Conservation (phyloP, 2,329 filamentous ascomycete genomes). For the Coniella lustricola region DNA sequence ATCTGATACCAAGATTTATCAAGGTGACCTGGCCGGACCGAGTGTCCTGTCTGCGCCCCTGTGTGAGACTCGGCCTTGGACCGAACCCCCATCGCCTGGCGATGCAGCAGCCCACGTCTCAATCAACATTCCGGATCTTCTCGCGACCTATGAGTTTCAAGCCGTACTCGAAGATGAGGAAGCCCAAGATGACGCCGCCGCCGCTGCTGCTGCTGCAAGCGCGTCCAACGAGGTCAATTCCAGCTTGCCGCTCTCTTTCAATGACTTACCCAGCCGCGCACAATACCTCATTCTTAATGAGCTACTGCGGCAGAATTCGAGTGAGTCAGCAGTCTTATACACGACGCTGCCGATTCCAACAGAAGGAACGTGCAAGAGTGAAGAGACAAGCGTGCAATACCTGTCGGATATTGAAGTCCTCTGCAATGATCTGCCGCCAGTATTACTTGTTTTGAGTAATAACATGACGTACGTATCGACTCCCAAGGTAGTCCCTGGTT, state of each 20-base stretch:
- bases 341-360: constrained; percentile 77
- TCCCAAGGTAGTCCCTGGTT: background rate
- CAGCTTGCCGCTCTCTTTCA: constrained; percentile 69
- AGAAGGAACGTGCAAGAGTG: constrained; percentile 67
- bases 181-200: no score
- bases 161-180: constrained; percentile 22
- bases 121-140: constrained; percentile 37
- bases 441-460: constrained; percentile 75
- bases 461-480: constrained; percentile 56
- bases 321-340: constrained; percentile 69
- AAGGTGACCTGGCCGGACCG: constrained; percentile 50
- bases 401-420: constrained; percentile 72
- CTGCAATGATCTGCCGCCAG: constrained; percentile 68
- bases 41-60: constrained; percentile 57
- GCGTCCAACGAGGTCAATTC: constrained; percentile 50
- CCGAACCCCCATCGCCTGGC: constrained; percentile 32
- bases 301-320: constrained; percentile 62
- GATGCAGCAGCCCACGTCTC: constrained; percentile 26
- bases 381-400: constrained; percentile 65
- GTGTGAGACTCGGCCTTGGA: constrained; percentile 34
- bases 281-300: constrained; percentile 86
- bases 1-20: constrained; percentile 49
- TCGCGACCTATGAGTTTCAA: constrained; percentile 32
- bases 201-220: constrained; percentile 7
- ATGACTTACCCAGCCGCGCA: constrained; percentile 75